Base-by-base conservation (phyloP, 768 basidiomycete species). In the Sarcodon aspratus region DNA sequence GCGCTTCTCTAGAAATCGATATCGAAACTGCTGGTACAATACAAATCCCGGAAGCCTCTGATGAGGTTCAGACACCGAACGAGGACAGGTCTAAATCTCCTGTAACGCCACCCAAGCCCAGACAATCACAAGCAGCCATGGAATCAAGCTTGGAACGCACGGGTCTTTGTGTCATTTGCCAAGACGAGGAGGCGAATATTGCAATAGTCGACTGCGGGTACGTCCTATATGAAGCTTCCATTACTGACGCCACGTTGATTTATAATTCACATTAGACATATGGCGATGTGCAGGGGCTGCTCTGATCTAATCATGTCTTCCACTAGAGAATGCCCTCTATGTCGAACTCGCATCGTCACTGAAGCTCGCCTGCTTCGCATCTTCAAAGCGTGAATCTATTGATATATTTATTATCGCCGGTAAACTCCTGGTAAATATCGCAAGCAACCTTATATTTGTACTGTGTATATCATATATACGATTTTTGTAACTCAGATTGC, bases 151-250 rank as follows among this genome's bases (percentile, higher is more conserved):
- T 74, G 10, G 86, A 89, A 52, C 75, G 82, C 18, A 75, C 76
- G 8, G 91, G 93, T 1, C 64, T 93, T 5, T 96, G 93, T 61
- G 88, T 95, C 0, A 76, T 96, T 9, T 96, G 93, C 59, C 92
- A 94, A 59, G 93, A 96, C 53, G 87, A 92, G 51, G 92, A 95
- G 54, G 92, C 93, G 0, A 92, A 86, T 55, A 87, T 96, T 50
- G 93, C 91, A 2, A 80, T 92, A 48, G 85, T 95, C 10, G 93
- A 96, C 64, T 96, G 93, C 76, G 93, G 93, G 84, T 89, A 61
- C 40, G 83, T 76, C 1, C 45, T 32, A 12, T 36, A 7, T 18
- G 3, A 33, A 13, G 7, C 15, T 43, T 7, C 27, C 6, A 9
- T 11, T 31, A 36, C 7, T 6, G 5, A 6, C 9, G 18, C 43